Evolutionary conservation across 2,329 filamentous ascomycete genomes (phyloP).

Genomic region (Fusarium sp.): DNA sequence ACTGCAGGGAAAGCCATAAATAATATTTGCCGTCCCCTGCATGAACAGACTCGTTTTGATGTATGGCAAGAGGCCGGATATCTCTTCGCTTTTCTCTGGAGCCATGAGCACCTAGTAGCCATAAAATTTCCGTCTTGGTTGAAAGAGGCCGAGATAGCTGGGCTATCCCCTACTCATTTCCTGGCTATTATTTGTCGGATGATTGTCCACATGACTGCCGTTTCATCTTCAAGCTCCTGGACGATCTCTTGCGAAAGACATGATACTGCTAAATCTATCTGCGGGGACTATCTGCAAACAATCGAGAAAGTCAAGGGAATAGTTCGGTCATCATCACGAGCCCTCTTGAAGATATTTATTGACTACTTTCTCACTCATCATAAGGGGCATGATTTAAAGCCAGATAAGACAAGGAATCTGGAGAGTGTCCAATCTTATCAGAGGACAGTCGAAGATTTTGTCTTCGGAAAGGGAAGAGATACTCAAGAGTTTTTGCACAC

Average conservation of each 20-base stretch:
- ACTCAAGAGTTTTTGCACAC: fast-evolving
- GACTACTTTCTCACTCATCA: no score
- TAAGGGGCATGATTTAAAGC: no score
- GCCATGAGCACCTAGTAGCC: neutral
- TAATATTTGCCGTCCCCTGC: fast-evolving
- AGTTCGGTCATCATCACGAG: no score
- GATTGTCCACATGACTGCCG: no score
- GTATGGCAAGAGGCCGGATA: neutral
- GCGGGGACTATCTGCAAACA: fast-evolving
- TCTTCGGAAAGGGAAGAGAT: fast-evolving
- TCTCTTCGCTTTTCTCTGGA: neutral
- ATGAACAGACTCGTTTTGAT: fast-evolving
- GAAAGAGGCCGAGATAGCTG: neutral
- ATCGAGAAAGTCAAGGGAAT: no score
- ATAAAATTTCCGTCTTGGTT: neutral
- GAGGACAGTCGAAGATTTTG: fast-evolving
- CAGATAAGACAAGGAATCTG: no score
- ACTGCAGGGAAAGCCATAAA: fast-evolving
- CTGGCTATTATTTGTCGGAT: fast-evolving
- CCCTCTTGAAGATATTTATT: no score
- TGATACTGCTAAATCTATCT: fast-evolving
- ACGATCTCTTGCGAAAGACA: no score
- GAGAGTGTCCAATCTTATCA: neutral
- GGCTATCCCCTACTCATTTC: fast-evolving
- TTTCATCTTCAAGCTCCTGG: no score